Base-by-base conservation (phyloP, 2,329 filamentous ascomycete genomes). In the Pseudogymnoascus sp. region DNA sequence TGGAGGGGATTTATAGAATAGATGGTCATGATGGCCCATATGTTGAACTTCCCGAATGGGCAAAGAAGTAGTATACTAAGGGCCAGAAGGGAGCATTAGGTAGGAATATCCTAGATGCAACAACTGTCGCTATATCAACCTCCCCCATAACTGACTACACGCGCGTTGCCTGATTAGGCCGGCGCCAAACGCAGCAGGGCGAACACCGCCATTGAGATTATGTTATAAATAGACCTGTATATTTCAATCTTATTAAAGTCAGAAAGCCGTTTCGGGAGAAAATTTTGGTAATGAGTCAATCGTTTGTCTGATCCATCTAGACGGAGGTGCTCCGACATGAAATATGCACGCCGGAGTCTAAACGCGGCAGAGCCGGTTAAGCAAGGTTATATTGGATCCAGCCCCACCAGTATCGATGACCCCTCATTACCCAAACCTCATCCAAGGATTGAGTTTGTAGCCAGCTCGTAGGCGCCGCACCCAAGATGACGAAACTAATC, bases 401-500 rank as follows among this genome's bases (percentile, higher is more conserved):
- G 3, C 36, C 38, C 38, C 16, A 41, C 38, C 38, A 11, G 16
- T 19, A 41, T 41, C 38, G 8, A 19, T 19, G 38, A 41, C 6
- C 38, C n/a, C 41, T 42, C 39, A 14, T n/a, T 45, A 25, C 12
- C 41, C 41, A 45, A 25, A 25, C 41, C 22, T 45, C 22, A 45
- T 25, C 5, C 41, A 42, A 5, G 16, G 5, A 4, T 3, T 12
- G 22, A n/a, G 3, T 14, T 8, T 7, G 8, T 25, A 8, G 2
- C 41, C 19, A 42, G 4, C 39, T 5, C 19, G 2, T 22, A 22
- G 39, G n/a, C 7, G 4, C 16, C 39, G 2, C 11, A 45, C 45
- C 23, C 11, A 16, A 52, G n/a, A 68, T 60, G 65, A 69, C 61
- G 61, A 79, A 76, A 62, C 67, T 79, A 55, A 69, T 78, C 35